These are phyloP conservation scores for Calonectria ilicicola DNA, from an alignment of 2,329 filamentous ascomycete genomes.

Conservation along the genomic window DNA sequence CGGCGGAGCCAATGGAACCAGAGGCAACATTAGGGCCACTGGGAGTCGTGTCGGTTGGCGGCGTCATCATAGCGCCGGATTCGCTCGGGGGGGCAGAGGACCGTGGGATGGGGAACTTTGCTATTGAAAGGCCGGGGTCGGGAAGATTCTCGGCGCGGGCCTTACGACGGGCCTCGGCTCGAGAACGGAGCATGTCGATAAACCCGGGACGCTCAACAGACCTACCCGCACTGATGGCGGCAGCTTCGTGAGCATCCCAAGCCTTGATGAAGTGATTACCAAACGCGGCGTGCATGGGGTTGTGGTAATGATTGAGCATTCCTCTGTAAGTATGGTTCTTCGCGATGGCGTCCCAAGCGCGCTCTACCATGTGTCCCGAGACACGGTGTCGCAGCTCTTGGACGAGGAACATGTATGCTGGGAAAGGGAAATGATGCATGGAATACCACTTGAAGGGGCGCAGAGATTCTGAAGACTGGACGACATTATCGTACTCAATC, in stretches of 20 bases:
- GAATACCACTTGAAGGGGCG: constrained; percentile 70
- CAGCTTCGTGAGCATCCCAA: constrained; percentile 68
- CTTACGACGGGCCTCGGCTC: constrained; percentile 50
- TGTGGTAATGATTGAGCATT: constrained; percentile 62
- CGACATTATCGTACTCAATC: constrained; percentile 69
- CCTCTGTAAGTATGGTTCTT: constrained; percentile 66
- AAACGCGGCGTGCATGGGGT: constrained; percentile 69
- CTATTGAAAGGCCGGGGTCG: constrained; percentile 34
- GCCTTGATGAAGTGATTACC: constrained; percentile 70
- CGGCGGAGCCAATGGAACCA: constrained; percentile 37
- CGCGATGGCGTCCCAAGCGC: constrained; percentile 68
- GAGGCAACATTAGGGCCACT: constrained; percentile 26
- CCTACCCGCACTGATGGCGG: constrained; percentile 58
- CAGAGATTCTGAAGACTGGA: constrained; percentile 63
- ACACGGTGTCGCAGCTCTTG: constrained; percentile 65
- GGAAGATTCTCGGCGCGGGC: constrained; percentile 45
- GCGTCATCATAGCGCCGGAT: constrained; percentile 47
- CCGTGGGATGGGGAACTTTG: constrained; percentile 42
- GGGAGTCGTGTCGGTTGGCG: constrained; percentile 40
- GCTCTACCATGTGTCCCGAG: constrained; percentile 67
- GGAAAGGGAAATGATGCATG: constrained; percentile 69
- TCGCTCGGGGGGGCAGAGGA: constrained; percentile 37
- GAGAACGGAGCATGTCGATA: constrained; percentile 60
- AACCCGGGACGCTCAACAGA: constrained; percentile 58
- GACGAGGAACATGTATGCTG: constrained; percentile 71